Percentiles rank a stretch among this genome's conserved stretches.
These are phyloP conservation scores for Chrysochromulina parva DNA, from an alignment of 78 protist genomes.

Conservation along the genomic window DNA sequence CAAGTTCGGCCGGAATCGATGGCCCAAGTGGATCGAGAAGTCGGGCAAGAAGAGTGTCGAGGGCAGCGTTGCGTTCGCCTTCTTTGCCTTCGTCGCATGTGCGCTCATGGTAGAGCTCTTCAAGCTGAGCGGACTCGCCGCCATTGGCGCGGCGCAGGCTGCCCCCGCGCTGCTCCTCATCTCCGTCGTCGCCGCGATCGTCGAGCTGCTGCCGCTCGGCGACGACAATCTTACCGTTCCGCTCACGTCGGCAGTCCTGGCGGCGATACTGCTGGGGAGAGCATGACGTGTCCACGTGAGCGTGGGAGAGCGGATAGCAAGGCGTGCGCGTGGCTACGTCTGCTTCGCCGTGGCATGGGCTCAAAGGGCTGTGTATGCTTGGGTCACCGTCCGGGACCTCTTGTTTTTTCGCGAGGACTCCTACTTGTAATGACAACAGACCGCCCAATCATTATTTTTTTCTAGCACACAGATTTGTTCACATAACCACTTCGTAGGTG, in stretches of 20 bases:
- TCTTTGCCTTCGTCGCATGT: neutral
- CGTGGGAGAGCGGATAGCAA: too few species aligned
- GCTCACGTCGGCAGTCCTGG: neutral
- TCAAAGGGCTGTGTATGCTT: too few species aligned
- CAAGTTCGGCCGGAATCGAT: neutral
- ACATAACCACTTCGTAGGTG: too few species aligned
- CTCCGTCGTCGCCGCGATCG: neutral
- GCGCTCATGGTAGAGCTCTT: neutral
- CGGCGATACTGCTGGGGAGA: neutral
- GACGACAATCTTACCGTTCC: slow-evolving; percentile 1
- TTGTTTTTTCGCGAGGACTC: too few species aligned
- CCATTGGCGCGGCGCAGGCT: too few species aligned
- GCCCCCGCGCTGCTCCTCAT: neutral
- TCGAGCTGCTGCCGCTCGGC: neutral
- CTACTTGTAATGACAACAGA: too few species aligned
- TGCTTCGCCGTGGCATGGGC: too few species aligned
- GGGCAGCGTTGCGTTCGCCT: neutral
- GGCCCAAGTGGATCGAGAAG: neutral
- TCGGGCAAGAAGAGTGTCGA: neutral
- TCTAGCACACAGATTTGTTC: too few species aligned
- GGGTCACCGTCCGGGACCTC: too few species aligned
- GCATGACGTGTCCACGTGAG: too few species aligned
- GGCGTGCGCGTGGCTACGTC: too few species aligned
- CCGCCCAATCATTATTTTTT: too few species aligned
- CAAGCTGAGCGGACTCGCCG: neutral